phyloP scores from a whole-genome alignment of 2,329 filamentous ascomycete genomes.

The Coniochaeta prunicola region DNA sequence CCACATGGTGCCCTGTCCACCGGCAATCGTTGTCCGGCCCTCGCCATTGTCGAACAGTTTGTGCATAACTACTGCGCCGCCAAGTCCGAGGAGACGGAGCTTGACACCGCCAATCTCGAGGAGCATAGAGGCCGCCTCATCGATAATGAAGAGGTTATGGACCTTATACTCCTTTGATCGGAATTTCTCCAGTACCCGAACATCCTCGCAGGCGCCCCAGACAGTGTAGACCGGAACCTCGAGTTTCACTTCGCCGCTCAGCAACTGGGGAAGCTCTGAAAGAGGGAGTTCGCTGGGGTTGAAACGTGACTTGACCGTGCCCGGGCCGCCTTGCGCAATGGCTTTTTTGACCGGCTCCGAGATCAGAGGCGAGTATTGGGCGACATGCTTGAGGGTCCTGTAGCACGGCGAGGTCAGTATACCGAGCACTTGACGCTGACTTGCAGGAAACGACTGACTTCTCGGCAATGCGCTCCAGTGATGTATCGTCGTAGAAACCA shows the following conservation, averaged over 20 bases:
- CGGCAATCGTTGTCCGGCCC: constrained; percentile 93
- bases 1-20: constrained; percentile 99
- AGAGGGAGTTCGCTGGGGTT: constrained; percentile 75
- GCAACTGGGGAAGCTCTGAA: constrained; percentile 83
- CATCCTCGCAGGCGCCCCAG: constrained; percentile 98
- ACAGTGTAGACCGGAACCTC: constrained; percentile 98
- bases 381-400: constrained; percentile 95
- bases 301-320: constrained; percentile 82
- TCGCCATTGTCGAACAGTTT: constrained; percentile 99
- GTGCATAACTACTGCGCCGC: constrained; percentile 98
- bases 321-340: constrained; percentile 58
- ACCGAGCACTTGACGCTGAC: neutral
- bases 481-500: constrained; percentile 96
- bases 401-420: constrained; percentile 10
- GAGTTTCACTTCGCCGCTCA: constrained; percentile 81
- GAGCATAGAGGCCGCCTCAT: constrained; percentile 92
- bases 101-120: constrained; percentile 94
- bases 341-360: constrained; percentile 67
- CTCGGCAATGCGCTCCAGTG: constrained; percentile 92
- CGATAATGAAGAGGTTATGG: constrained; percentile 94
- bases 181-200: constrained; percentile 94
- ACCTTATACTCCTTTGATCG: constrained; percentile 97
- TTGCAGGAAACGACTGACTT: constrained; percentile 57
- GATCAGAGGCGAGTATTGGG: constrained; percentile 94
- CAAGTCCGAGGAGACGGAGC: constrained; percentile 84